Evolutionary conservation across 768 basidiomycete species (phyloP), one percentile per base, ranked within the genome.

Genomic region (Sporobolomyces roseus): DNA sequence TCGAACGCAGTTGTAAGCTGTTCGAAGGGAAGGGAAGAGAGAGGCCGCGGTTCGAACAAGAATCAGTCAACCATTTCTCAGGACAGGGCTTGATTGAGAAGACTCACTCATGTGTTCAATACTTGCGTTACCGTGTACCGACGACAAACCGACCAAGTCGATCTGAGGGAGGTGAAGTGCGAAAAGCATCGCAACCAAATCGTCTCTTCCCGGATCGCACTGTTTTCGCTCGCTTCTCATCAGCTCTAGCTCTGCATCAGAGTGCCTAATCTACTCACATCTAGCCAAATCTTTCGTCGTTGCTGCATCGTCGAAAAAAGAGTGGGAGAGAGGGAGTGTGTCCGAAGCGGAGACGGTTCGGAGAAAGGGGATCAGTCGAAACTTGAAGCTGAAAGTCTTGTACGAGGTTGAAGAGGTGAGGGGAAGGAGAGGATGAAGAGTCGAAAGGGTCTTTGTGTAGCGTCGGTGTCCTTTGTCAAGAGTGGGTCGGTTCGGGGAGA

Each of bases 71-170:
- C 45, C 45, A 21, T 13, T 46, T 46, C 45, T 10, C 45, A 46
- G 23, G 7, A 10, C 23, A 6, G 13, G 45, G 7, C 5, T 16
- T 21, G 17, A 23, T 21, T 12, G 8, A 14, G 45, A 23, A 8
- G 36, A 16, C 63, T 35, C 35, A 65, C 63, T 82, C 83, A 10
- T 86, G 77, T 33, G 83, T 82, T 70, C 82, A 80, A 73, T 61
- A 8, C 46, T 41, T 0, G 90, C 82, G 74, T 93, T 93, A n/a
- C 91, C 91, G 76, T 92, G 89, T 9, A 68, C 65, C 65, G 91
- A 91, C 0, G 91, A 93, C 19, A 93, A 79, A 0, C 91, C 91
- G 16, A 93, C 79, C 32, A 93, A 84, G 33, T 83, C 78, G 67
- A 92, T 82, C 65, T 86, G 83, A 1, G 83, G 81, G 19, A 83